Base-by-base conservation (phyloP, 345 rosid species). In the Ceriops tagal region DNA sequence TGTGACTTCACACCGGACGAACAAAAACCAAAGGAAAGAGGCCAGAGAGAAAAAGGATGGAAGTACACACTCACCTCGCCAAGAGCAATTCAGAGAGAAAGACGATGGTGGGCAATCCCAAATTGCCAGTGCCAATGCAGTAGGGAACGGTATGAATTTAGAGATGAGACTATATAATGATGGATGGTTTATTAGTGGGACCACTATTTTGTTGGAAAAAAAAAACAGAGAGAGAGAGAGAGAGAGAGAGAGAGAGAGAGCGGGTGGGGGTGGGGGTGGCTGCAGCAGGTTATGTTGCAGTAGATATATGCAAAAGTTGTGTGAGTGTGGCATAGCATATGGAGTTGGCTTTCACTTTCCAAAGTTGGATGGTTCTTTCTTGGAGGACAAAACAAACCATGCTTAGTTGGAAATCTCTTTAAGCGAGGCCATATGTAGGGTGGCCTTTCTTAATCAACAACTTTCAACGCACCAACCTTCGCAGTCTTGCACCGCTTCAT, bases 391-490 rank as follows among this genome's bases (percentile, higher is more conserved):
- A 71, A 61, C 16, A 43, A 27, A 73, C 64, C 3, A 62, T 61
- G 27, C 62, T 73, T 66, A 24, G 21, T 78, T 61, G 67, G 67
- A 69, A 79, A 76, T 34, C 58, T 56, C 77, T 72, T 8, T 43
- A 70, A 71, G 66, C 51, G 34, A 35, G 66, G 72, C 1, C 79
- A 66, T 5, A 19, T 47, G 80, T 61, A 62, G 31, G 89, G 75
- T 87, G 77, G 73, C 58, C 68, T 83, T 77, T 87, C 89, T 20
- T 62, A 73, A 70, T 87, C 89, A 68, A 62, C 89, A 68, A 62
- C 7, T 51, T 59, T 65, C 81, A 74, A 69, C 49, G 64, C 34
- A 22, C 80, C 76, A 73, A 62, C 77, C 83, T 71, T 73, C 1
- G 65, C 79, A 66, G 67, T 73, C 49, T 3, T 13, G 49, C 49